These are phyloP conservation scores for Ganoderma boninense DNA, from an alignment of 1,284 basidiomycete genomes.

Conservation along the genomic window DNA sequence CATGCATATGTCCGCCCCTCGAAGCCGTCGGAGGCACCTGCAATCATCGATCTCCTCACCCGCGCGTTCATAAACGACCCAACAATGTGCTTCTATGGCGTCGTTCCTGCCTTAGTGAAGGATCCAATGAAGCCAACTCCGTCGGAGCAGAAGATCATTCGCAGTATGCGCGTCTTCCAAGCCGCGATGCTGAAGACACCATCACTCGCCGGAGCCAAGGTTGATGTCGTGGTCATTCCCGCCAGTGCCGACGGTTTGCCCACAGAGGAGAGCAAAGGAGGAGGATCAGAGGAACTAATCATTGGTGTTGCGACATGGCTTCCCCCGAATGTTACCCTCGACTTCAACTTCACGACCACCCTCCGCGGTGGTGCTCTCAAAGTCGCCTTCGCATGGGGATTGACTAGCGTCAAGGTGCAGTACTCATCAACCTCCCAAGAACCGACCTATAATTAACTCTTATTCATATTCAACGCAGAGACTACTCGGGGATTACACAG, in stretches of 20 bases:
- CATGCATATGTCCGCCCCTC: slow-evolving; percentile 2
- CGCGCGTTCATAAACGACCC: slow-evolving; percentile 5
- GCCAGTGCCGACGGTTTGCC: not conserved
- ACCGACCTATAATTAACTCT: not conserved
- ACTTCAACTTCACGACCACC: not conserved
- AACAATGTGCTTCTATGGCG: slow-evolving; percentile 3
- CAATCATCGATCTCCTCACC: not conserved
- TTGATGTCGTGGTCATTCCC: slow-evolving; percentile 7
- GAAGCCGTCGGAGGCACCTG: not conserved
- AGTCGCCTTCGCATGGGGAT: slow-evolving; percentile 1
- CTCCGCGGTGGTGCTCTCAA: not conserved
- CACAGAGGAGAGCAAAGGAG: not conserved
- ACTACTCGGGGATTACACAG: not conserved
- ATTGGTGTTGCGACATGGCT: not conserved
- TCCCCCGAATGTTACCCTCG: not conserved
- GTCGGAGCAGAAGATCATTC: not conserved
- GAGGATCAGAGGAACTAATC: not conserved
- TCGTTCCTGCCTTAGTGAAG: not conserved
- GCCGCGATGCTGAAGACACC: not conserved
- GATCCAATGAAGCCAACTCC: not conserved
- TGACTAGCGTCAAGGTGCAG: slow-evolving; percentile 2
- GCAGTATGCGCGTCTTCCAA: not conserved
- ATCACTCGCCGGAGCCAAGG: not conserved
- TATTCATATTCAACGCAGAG: not conserved
- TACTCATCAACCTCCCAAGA: not conserved